Percentiles rank a stretch among this genome's conserved stretches.
These are phyloP conservation scores for Hymenoscyphus salicellus DNA, from an alignment of 2,329 filamentous ascomycete genomes.

Conservation along the genomic window DNA sequence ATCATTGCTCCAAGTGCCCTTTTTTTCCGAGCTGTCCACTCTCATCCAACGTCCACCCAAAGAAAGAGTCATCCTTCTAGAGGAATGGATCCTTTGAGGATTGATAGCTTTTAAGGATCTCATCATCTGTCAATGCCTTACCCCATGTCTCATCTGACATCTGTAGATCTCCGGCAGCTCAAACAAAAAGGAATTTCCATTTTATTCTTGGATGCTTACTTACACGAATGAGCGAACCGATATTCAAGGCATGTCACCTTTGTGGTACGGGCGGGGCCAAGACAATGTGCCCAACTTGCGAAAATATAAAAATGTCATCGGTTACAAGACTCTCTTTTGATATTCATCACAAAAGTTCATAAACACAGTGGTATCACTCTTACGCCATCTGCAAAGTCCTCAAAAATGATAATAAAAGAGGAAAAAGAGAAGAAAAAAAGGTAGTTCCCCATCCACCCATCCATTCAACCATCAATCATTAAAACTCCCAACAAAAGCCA, in stretches of 20 bases:
- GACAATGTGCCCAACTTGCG: neutral
- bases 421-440: neutral
- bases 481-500: neutral
- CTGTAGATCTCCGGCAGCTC: neutral
- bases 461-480: constrained; percentile 1
- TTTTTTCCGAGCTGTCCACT: neutral
- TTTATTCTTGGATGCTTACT: neutral
- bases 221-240: neutral
- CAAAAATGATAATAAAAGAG: neutral
- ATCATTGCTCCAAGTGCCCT: neutral
- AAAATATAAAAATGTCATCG: neutral
- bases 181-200: neutral
- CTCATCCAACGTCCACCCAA: neutral
- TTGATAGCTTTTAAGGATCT: neutral
- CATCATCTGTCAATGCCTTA: neutral
- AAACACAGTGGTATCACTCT: constrained; percentile 3
- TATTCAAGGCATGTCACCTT: no score
- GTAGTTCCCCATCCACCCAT: neutral
- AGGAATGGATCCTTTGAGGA: neutral
- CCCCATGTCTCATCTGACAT: neutral
- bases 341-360: constrained; percentile 1
- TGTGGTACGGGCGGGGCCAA: no score
- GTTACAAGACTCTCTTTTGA: neutral
- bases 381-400: constrained; percentile 3
- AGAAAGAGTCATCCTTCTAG: neutral